A percentile compares a stretch with the other conserved stretches of the same genome.
Evolutionary conservation across 225 moss, liverwort and hornwort genomes (phyloP).

Genomic region (Climacium dendroides): DNA sequence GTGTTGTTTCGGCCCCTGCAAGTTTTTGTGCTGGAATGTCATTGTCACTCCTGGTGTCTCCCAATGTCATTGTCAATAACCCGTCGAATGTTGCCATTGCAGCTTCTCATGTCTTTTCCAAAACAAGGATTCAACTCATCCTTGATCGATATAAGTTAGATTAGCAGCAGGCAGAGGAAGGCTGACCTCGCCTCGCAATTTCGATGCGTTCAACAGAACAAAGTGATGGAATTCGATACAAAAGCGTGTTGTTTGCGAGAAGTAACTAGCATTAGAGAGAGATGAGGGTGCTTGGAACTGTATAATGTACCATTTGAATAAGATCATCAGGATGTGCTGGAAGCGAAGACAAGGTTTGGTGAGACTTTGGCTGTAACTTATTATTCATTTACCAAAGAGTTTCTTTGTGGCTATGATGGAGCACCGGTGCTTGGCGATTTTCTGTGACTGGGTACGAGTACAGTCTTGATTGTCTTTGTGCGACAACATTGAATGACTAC

Average conservation of each 20-base stretch:
- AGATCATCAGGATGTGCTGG: background rate
- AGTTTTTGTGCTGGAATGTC: background rate
- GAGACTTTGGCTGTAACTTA: background rate
- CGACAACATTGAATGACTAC: background rate
- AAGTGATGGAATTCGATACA: background rate
- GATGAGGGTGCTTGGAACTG: background rate
- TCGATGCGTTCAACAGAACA: background rate
- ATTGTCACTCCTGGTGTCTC: background rate
- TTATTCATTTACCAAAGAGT: background rate
- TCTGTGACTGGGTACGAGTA: background rate
- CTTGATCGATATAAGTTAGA: no score
- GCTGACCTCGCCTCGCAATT: background rate
- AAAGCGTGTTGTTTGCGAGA: background rate
- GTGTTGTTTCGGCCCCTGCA: background rate
- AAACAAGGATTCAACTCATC: background rate
- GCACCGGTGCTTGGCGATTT: background rate
- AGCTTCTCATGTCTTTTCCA: background rate
- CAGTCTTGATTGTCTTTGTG: background rate
- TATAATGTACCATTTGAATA: no score
- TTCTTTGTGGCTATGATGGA: no score
- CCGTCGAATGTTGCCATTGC: background rate
- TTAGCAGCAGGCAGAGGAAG: no score
- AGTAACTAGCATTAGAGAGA: background rate
- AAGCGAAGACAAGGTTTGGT: background rate
- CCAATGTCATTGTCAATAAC: background rate